These are phyloP conservation scores for Lactarius hengduanensis DNA, from an alignment of 768 basidiomycete species.

Conservation along the genomic window DNA sequence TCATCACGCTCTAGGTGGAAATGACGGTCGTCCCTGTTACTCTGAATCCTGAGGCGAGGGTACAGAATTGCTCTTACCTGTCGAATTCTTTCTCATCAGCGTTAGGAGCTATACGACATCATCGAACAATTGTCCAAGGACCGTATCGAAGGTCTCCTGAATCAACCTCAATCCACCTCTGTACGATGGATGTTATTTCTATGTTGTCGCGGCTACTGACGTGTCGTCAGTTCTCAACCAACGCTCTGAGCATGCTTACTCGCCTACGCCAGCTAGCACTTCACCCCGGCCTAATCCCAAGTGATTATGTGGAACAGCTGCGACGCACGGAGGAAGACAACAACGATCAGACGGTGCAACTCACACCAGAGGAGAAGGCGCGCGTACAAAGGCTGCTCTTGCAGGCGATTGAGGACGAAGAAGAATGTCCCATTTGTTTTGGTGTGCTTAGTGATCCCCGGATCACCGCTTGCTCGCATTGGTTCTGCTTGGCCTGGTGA, in stretches of 20 bases:
- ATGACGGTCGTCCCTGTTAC: constrained; percentile 72
- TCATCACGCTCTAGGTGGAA: constrained; percentile 53
- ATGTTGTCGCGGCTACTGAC: constrained; percentile 14
- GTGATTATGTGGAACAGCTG: constrained; percentile 67
- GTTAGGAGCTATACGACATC: constrained; percentile 63
- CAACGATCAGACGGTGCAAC: constrained; percentile 37
- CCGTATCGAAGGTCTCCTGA: constrained; percentile 58
- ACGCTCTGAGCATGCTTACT: constrained; percentile 80
- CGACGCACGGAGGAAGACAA: constrained; percentile 37
- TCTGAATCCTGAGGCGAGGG: constrained; percentile 62
- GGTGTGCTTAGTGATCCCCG: constrained; percentile 57
- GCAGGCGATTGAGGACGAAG: constrained; percentile 72
- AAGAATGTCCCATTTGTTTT: constrained; percentile 83
- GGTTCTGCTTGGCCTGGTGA: constrained; percentile 71
- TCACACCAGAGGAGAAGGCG: constrained; percentile 54
- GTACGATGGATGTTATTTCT: constrained; percentile 27
- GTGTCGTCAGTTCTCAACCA: constrained; percentile 53
- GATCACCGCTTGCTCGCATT: constrained; percentile 72
- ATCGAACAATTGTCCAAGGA: constrained; percentile 62
- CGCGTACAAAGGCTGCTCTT: constrained; percentile 58
- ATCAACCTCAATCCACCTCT: constrained; percentile 37
- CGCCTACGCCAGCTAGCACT: constrained; percentile 80
- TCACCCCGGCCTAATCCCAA: constrained; percentile 73
- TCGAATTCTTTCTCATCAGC: constrained; percentile 8
- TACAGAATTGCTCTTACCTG: constrained; percentile 32